Conservation (phyloP, 495 filamentous ascomycete species). For the Neurospora pannonica region DNA sequence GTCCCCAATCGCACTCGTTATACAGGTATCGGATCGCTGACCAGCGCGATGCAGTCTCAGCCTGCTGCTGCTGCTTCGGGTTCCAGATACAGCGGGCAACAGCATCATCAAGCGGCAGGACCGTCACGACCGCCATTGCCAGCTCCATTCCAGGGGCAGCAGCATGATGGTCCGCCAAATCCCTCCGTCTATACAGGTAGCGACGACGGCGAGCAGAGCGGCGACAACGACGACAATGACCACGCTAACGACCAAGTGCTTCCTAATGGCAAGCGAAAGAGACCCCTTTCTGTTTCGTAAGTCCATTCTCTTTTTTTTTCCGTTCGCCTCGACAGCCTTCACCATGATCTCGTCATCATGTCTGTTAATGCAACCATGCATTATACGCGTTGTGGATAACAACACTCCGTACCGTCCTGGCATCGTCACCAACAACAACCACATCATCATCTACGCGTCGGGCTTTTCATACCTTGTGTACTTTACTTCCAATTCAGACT, state of each 20-base stretch:
- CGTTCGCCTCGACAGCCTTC: not conserved
- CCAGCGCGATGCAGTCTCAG: constrained; percentile 19
- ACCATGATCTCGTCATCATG: not conserved
- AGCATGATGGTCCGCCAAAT: constrained; percentile 8
- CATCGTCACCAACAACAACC: not conserved
- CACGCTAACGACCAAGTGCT: constrained; percentile 31
- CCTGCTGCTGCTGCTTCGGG: not conserved
- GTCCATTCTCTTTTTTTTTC: constrained; percentile 6
- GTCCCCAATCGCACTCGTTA: not conserved
- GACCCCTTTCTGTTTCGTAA: constrained; percentile 51
- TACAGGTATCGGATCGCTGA: not conserved
- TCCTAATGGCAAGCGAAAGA: constrained; percentile 40
- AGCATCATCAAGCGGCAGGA: constrained; percentile 5
- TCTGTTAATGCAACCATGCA: not conserved
- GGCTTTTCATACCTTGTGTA: not conserved
- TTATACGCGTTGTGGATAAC: not conserved
- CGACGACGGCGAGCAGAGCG: constrained; percentile 28
- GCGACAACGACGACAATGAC: constrained; percentile 31
- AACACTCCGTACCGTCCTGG: not conserved
- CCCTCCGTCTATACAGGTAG: constrained; percentile 10
- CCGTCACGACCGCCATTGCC: not conserved
- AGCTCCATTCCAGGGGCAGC: constrained; percentile 4
- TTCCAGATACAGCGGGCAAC: constrained; percentile 9
- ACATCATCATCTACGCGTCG: not conserved
- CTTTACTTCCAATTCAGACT: not conserved